Base-by-base conservation (phyloP, 768 basidiomycete species). In the Kwoniella dejecticola region DNA sequence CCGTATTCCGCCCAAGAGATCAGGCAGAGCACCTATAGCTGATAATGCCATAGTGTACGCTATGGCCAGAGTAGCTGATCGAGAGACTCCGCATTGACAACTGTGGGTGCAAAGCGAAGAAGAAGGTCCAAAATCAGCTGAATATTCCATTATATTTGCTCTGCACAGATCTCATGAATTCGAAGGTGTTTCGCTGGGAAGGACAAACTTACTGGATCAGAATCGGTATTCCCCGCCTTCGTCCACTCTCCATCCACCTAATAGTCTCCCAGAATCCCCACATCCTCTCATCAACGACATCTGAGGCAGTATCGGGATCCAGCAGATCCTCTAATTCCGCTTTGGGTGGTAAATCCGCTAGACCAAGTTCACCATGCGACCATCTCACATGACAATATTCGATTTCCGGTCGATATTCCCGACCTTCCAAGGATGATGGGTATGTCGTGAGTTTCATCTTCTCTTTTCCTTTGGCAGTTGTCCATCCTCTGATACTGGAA, bases 21-120 rank as follows among this genome's bases (percentile, higher is more conserved):
- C 58, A 3, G 73, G 71, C 52, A 75, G 52, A 3, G 59, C 47
- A 4, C 74, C 76, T 17, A 62, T 47, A 15, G 70, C 70, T 11
- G 76, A 74, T 23, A 79, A 65, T n/a, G 69, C 63, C 70, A 79
- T 73, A 31, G 76, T 62, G 50, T 77, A 76, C 10, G 78, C 76
- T 27, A 79, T 75, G 40, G 69, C 60, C 21, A 79, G 48, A 0
- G 78, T 77, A 12, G 78, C 76, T 2, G 72, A 74, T 12, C 78
- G 60, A 10, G 78, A 79, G 10, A 79, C 70, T 31, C 78, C 78
- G 47, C 75, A 76, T 67, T 79, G 78, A 54, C 78, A 79, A 54
- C 78, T 79, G 49, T 36, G 15, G 15, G 7, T 15, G 3, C 13
- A 44, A 15, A n/a, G n/a, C n/a, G n/a, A n/a, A n/a, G n/a, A n/a